Conservation (phyloP, 495 filamentous ascomycete genomes). For the Podospora pseudocomata region DNA sequence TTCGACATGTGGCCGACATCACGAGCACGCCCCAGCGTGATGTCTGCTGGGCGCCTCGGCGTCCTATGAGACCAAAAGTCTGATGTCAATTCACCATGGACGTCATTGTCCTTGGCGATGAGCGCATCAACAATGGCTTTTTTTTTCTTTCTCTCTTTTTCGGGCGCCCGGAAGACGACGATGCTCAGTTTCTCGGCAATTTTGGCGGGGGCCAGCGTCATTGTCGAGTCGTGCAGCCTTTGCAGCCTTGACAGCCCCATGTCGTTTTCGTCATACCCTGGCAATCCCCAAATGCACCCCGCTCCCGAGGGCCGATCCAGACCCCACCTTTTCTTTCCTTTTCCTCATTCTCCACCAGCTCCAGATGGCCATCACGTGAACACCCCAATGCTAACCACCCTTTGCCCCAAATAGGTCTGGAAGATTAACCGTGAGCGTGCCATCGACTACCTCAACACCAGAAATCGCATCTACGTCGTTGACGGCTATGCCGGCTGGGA, state of each 20-base stretch:
- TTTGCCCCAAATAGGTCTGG: conserved; percentile 68
- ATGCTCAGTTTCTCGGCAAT: conserved; percentile 6
- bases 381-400: conserved; percentile 21
- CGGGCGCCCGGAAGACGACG: conserved; percentile 14
- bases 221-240: conserved; percentile 15
- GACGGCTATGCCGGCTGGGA: conserved; percentile 99
- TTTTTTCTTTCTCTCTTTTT: neutral
- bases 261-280: conserved; percentile 30
- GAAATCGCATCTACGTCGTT: conserved; percentile 97
- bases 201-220: conserved; percentile 22
- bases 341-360: conserved; percentile 8
- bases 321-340: neutral
- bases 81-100: conserved; percentile 14
- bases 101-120: conserved; percentile 25
- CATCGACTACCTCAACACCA: conserved; percentile 96
- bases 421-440: conserved; percentile 99
- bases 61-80: conserved; percentile 1
- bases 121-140: conserved; percentile 1
- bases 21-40: conserved; percentile 16
- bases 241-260: conserved; percentile 15
- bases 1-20: conserved; percentile 8
- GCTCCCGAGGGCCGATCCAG: conserved; percentile 28
- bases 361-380: conserved; percentile 23
- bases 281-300: conserved; percentile 35
- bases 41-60: conserved; percentile 1